These are phyloP conservation scores for Tulasnella sp. DNA, from an alignment of 768 basidiomycete species.

Conservation along the genomic window DNA sequence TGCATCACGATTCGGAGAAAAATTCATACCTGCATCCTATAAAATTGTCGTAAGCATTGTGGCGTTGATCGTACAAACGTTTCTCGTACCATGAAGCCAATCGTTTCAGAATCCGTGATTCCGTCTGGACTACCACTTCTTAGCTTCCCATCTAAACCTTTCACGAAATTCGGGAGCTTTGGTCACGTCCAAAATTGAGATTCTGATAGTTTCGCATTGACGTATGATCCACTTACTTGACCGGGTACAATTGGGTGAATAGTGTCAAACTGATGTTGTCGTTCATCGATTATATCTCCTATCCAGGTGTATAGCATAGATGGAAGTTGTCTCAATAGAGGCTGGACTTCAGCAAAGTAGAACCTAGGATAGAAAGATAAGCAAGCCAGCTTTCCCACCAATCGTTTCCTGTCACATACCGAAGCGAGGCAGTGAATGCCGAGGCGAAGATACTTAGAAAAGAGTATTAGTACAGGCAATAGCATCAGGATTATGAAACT, in stretches of 20 bases:
- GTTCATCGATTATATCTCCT: conserved; percentile 18
- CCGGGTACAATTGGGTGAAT: conserved; percentile 25
- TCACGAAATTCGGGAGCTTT: conserved; percentile 25
- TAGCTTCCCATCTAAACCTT: conserved; percentile 19
- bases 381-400: not conserved
- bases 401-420: conserved; percentile 8
- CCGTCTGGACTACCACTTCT: conserved; percentile 17
- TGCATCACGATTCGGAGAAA: not conserved
- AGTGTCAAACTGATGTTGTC: conserved; percentile 19
- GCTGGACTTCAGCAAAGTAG: conserved; percentile 25
- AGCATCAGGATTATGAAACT: no score
- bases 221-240: conserved; percentile 13
- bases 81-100: conserved; percentile 23
- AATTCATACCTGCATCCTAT: conserved; percentile 24
- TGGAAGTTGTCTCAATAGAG: conserved; percentile 21
- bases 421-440: conserved; percentile 24
- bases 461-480: not conserved
- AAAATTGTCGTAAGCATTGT: not conserved
- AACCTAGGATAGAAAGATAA: conserved; percentile 17
- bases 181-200: not conserved
- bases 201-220: not conserved
- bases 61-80: not conserved
- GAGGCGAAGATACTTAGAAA: conserved; percentile 22
- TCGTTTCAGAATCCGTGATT: conserved; percentile 20
- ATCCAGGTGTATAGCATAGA: conserved; percentile 10